phyloP scores from a whole-genome alignment of 164 flowering plant species.

The Piper betle region DNA sequence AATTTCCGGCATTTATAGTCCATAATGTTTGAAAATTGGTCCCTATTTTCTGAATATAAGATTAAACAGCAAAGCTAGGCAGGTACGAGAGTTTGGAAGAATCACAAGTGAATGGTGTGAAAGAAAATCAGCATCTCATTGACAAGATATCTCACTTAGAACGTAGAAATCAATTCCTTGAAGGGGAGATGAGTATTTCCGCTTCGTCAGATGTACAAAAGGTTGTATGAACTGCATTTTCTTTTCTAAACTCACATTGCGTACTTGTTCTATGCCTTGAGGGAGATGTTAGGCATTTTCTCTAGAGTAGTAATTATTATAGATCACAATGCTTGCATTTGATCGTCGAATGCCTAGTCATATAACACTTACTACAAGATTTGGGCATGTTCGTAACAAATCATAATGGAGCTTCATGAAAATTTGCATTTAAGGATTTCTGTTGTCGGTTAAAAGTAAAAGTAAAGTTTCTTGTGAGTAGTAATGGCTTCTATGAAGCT shows the following conservation, averaged over 20 bases:
- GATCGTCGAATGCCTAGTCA: not conserved
- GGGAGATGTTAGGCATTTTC: too few species aligned
- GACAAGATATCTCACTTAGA: slow-evolving; percentile 35
- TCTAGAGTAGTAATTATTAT: not conserved
- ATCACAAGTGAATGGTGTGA: slow-evolving; percentile 25
- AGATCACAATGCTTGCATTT: not conserved
- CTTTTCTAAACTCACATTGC: not conserved
- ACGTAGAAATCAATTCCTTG: slow-evolving; percentile 34
- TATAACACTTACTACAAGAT: too few species aligned
- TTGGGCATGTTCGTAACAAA: too few species aligned
- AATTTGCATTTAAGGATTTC: too few species aligned
- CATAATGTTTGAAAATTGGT: not conserved
- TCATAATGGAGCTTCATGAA: too few species aligned
- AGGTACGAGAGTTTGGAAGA: slow-evolving; percentile 84
- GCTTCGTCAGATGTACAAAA: slow-evolving; percentile 18
- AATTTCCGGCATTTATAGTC: not conserved
- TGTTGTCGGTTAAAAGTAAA: too few species aligned
- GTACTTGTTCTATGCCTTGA: not conserved
- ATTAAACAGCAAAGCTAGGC: slow-evolving; percentile 65
- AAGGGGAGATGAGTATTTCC: slow-evolving; percentile 16
- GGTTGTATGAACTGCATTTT: not conserved
- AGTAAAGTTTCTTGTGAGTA: too few species aligned
- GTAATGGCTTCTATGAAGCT: too few species aligned
- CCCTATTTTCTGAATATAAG: slow-evolving; percentile 34
- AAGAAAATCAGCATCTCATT: slow-evolving; percentile 44